These are phyloP conservation scores for Ogataea nakhonphanomensis DNA, from an alignment of 805 yeast genomes.

Conservation along the genomic window DNA sequence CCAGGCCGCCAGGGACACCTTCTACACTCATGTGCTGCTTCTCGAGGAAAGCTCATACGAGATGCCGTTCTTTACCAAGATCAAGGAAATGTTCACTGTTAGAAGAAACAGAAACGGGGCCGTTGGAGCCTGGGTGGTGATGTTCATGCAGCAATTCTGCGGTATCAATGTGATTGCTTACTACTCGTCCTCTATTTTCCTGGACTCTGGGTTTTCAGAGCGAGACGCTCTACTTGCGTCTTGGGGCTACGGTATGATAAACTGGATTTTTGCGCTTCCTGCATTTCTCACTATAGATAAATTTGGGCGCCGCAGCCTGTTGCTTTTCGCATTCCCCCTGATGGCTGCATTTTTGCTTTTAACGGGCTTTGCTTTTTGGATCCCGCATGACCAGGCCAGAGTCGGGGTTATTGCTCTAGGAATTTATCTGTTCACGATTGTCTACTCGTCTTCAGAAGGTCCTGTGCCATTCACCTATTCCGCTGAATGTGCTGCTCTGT, in stretches of 20 bases:
- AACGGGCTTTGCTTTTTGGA: constrained; percentile 72
- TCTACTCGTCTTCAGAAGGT: constrained; percentile 83
- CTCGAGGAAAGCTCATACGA: constrained; percentile 56
- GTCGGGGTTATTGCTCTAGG: constrained; percentile 69
- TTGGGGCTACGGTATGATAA: constrained; percentile 82
- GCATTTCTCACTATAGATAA: constrained; percentile 77
- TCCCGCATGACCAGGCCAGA: constrained; percentile 50
- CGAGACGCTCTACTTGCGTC: constrained; percentile 71
- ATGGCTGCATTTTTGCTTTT: constrained; percentile 58
- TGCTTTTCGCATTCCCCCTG: constrained; percentile 58
- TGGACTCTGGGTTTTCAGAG: constrained; percentile 60
- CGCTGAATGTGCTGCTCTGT: constrained; percentile 79
- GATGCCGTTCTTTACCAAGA: constrained; percentile 43
- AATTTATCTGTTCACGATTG: constrained; percentile 66
- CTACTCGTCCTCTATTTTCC: constrained; percentile 75
- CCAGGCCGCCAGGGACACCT: constrained; percentile 67
- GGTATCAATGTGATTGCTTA: constrained; percentile 88
- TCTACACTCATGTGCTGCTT: constrained; percentile 63
- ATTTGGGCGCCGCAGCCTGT: constrained; percentile 65
- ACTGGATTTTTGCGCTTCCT: constrained; percentile 77
- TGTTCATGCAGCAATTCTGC: constrained; percentile 90
- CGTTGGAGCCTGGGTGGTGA: constrained; percentile 73
- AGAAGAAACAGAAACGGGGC: constrained; percentile 85
- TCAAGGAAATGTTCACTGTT: constrained; percentile 59
- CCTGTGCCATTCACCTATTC: constrained; percentile 88